Conservation (phyloP, 1,284 basidiomycete genomes). For the Apiotrichum veenhuisii region DNA sequence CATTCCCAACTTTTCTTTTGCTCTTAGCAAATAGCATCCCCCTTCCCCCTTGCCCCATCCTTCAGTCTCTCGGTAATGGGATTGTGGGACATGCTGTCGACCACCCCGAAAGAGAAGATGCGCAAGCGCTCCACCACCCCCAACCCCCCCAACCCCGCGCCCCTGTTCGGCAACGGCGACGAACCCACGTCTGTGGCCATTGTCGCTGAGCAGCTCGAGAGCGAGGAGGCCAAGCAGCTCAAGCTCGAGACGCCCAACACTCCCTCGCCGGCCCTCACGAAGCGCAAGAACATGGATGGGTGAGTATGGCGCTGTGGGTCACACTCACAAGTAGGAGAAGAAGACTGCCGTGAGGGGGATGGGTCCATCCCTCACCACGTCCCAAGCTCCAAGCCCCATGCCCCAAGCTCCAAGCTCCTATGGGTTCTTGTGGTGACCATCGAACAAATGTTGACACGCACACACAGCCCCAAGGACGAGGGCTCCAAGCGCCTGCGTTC, state of each 20-base stretch:
- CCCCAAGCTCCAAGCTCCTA: too few species aligned
- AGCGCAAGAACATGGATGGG: not conserved
- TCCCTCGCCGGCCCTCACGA: not conserved
- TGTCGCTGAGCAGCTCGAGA: not conserved
- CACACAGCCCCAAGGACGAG: not conserved
- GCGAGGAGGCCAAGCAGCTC: not conserved
- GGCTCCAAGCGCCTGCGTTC: not conserved
- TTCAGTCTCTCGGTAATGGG: not conserved
- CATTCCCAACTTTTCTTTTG: too few species aligned
- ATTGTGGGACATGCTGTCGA: slow-evolving; percentile 2
- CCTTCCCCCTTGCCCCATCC: not conserved
- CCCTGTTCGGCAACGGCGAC: not conserved
- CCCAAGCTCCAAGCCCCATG: not conserved
- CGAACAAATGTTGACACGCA: too few species aligned
- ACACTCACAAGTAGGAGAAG: not conserved
- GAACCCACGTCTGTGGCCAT: not conserved
- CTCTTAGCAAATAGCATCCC: too few species aligned
- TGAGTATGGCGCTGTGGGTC: not conserved
- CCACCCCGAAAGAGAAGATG: slow-evolving; percentile 1
- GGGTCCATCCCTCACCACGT: too few species aligned
- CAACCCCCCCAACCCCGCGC: not conserved
- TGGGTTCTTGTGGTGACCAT: too few species aligned
- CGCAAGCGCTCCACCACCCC: not conserved
- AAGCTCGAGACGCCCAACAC: not conserved
- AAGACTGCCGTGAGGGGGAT: too few species aligned